Conservation (phyloP, 2,329 filamentous ascomycete genomes). For the Xylaria sp. region DNA sequence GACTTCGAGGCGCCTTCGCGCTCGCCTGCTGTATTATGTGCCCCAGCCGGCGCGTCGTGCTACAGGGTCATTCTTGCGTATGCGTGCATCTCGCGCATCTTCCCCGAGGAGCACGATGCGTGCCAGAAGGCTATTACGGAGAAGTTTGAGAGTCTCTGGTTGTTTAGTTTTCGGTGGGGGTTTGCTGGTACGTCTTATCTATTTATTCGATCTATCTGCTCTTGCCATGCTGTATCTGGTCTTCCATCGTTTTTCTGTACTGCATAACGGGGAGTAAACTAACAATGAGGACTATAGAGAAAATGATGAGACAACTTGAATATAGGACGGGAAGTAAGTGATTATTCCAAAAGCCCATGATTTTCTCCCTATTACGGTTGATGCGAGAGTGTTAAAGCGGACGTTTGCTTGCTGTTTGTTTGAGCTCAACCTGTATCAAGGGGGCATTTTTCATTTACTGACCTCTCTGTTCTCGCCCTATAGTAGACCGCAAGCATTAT, state of each 20-base stretch:
- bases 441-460: slow-evolving; percentile 3
- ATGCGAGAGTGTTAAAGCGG: neutral
- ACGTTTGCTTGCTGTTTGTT: neutral
- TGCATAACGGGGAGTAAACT: slow-evolving; percentile 6
- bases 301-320: slow-evolving; percentile 50
- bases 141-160: slow-evolving; percentile 50
- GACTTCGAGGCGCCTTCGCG: slow-evolving; percentile 41
- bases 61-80: slow-evolving; percentile 49
- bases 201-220: neutral
- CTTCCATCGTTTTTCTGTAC: neutral
- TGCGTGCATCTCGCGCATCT: slow-evolving; percentile 46
- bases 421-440: neutral
- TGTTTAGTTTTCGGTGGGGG: slow-evolving; percentile 51
- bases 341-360: neutral
- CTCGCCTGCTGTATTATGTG: slow-evolving; percentile 47
- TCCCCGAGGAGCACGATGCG: slow-evolving; percentile 45
- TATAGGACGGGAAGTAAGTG: slow-evolving; percentile 42
- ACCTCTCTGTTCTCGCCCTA: neutral
- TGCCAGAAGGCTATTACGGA: slow-evolving; percentile 48
- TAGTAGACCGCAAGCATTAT: slow-evolving; percentile 47
- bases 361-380: neutral
- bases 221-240: neutral
- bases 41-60: slow-evolving; percentile 50
- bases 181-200: slow-evolving; percentile 48
- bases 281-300: slow-evolving; percentile 42